Conservation (phyloP, 1,284 basidiomycete genomes). For the Boletus semigastroideus region DNA sequence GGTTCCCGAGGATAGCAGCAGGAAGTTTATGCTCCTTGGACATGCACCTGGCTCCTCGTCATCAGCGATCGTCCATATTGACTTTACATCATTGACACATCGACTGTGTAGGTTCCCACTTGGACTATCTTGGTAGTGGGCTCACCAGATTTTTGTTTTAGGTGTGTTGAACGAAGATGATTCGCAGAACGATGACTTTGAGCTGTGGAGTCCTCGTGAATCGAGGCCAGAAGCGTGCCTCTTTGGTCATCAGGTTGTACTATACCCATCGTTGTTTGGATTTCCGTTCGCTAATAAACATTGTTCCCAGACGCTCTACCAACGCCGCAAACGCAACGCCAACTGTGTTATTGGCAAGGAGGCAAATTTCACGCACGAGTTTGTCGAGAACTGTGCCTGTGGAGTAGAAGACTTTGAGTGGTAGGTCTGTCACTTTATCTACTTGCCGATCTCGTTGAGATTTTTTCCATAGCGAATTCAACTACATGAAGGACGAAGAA, state of each 20-base stretch:
- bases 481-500: slow-evolving; percentile 66
- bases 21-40: slow-evolving; percentile 89
- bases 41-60: slow-evolving; percentile 48
- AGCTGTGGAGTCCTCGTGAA: slow-evolving; percentile 91
- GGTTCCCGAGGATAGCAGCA: slow-evolving; percentile 87
- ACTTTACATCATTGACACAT: slow-evolving; percentile 80
- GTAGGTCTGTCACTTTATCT: slow-evolving; percentile 43
- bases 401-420: slow-evolving; percentile 84
- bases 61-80: slow-evolving; percentile 81
- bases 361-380: slow-evolving; percentile 49
- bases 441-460: too few species aligned
- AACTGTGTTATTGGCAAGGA: slow-evolving; percentile 83
- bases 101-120: slow-evolving; percentile 62
- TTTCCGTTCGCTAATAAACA: slow-evolving; percentile 3
- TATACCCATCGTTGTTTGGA: background rate
- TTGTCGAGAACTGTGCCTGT: slow-evolving; percentile 77
- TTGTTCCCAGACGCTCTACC: slow-evolving; percentile 70
- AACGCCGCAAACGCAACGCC: slow-evolving; percentile 77
- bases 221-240: slow-evolving; percentile 74
- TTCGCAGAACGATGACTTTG: slow-evolving; percentile 90
- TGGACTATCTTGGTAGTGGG: background rate
- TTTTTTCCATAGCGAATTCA: slow-evolving; percentile 73
- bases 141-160: slow-evolving; percentile 31
- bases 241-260: slow-evolving; percentile 84
- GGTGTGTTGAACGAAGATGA: slow-evolving; percentile 70